Percentiles rank a stretch among this genome's conserved stretches.
Conservation (phyloP, 2,329 filamentous ascomycete genomes). For the Tolypocladium sp. region DNA sequence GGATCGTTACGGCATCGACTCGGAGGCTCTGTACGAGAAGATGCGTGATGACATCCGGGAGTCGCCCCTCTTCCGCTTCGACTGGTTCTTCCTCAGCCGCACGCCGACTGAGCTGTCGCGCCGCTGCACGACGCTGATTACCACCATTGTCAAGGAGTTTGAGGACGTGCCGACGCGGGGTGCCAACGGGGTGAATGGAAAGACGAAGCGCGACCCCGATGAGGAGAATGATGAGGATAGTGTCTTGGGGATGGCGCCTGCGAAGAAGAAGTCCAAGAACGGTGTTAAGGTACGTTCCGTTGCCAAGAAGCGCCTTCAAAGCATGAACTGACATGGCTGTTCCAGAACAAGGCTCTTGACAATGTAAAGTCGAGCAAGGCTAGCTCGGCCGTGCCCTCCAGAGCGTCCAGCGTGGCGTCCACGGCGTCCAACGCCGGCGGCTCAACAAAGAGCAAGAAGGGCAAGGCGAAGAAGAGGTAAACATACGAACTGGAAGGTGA, state of each 20-base stretch:
- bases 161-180: slow-evolving; percentile 54
- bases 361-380: slow-evolving; percentile 75
- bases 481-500: not conserved
- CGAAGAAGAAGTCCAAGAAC: slow-evolving; percentile 91
- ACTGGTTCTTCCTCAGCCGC: slow-evolving; percentile 97
- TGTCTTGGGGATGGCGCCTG: slow-evolving; percentile 70
- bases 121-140: slow-evolving; percentile 87
- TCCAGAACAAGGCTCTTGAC: slow-evolving; percentile 86
- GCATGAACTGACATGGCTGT: not conserved
- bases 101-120: slow-evolving; percentile 89
- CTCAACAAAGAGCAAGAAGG: slow-evolving; percentile 42
- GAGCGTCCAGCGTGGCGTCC: slow-evolving; percentile 82
- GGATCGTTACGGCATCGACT: slow-evolving; percentile 85
- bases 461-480: slow-evolving; percentile 18
- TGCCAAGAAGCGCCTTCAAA: too few relatives aligned
- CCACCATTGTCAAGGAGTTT: slow-evolving; percentile 91
- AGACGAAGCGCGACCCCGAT: slow-evolving; percentile 63
- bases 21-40: slow-evolving; percentile 80
- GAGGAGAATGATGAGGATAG: slow-evolving; percentile 81
- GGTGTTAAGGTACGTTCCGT: slow-evolving; percentile 63
- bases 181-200: slow-evolving; percentile 55
- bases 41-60: slow-evolving; percentile 97
- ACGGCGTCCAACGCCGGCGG: slow-evolving; percentile 46
- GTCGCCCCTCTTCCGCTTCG: slow-evolving; percentile 89
- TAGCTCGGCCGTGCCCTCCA: slow-evolving; percentile 67